A percentile compares a stretch with the other conserved stretches of the same genome.
phyloP scores from a whole-genome alignment of 495 filamentous ascomycete genomes.

The Aspergillus panamensis region DNA sequence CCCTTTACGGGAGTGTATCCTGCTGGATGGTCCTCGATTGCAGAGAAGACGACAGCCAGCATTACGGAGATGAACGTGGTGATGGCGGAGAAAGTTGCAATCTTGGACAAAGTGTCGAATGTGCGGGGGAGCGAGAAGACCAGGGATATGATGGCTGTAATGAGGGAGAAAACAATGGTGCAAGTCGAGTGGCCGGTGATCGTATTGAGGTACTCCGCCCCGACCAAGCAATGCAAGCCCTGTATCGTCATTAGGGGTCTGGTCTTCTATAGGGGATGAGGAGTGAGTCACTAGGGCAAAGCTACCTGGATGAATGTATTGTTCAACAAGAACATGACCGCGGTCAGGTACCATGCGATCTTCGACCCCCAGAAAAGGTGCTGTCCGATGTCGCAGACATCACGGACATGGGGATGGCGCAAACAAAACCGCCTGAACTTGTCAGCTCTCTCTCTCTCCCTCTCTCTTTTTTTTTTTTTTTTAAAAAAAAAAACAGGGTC shows the following conservation, averaged over 20 bases:
- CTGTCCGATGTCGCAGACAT: slow-evolving; percentile 89
- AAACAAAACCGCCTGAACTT: slow-evolving; percentile 70
- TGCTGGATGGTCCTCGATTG: slow-evolving; percentile 63
- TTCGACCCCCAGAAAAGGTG: slow-evolving; percentile 78
- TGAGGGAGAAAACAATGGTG: slow-evolving; percentile 69
- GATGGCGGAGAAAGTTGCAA: slow-evolving; percentile 71
- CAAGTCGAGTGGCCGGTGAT: slow-evolving; percentile 63
- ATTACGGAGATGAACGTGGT: slow-evolving; percentile 86
- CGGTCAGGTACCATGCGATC: slow-evolving; percentile 79
- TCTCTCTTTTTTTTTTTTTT: neutral
- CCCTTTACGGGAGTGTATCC: slow-evolving; percentile 55
- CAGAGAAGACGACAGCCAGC: slow-evolving; percentile 74
- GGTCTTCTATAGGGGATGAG: slow-evolving; percentile 6
- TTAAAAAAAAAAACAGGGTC: neutral
- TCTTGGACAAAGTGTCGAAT: slow-evolving; percentile 69
- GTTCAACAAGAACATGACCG: slow-evolving; percentile 85
- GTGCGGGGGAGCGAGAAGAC: slow-evolving; percentile 77
- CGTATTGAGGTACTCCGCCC: slow-evolving; percentile 81
- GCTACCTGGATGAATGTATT: slow-evolving; percentile 78
- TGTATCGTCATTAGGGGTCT: slow-evolving; percentile 25
- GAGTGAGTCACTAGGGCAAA: neutral
- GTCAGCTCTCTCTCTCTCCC: slow-evolving; percentile 9
- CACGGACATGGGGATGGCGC: slow-evolving; percentile 79
- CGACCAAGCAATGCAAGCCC: slow-evolving; percentile 75
- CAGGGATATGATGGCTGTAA: slow-evolving; percentile 67